Evolutionary conservation across 140 eudicot genomes (phyloP).

Genomic region (Senecio squalidus): DNA sequence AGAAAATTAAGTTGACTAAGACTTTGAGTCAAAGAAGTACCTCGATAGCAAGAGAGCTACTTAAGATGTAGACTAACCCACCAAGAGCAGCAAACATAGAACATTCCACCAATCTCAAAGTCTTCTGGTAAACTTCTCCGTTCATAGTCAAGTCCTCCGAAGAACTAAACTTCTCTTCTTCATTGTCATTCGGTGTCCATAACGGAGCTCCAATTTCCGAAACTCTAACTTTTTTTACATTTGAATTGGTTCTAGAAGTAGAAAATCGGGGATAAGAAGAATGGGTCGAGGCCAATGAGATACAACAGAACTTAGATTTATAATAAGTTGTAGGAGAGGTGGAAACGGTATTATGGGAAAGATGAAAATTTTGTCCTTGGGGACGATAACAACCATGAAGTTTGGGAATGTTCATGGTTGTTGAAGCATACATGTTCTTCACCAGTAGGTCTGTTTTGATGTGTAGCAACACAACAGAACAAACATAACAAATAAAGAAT

Average conservation of each 20-base stretch:
- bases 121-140: constrained; percentile 69
- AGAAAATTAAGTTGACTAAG: background rate
- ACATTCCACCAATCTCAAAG: constrained; percentile 87
- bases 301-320: constrained; percentile 12
- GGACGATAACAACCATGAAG: constrained; percentile 36
- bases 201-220: constrained; percentile 33
- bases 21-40: constrained; percentile 18
- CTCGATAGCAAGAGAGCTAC: constrained; percentile 96
- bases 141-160: constrained; percentile 53
- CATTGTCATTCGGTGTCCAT: constrained; percentile 25
- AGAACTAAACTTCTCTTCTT: constrained; percentile 12
- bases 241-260: constrained; percentile 6
- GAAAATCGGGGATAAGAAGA: constrained; percentile 21
- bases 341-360: constrained; percentile 13
- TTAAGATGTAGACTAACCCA: constrained; percentile 70
- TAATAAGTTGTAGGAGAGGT: constrained; percentile 19
- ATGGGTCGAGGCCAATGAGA: constrained; percentile 8
- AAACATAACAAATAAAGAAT: constrained; percentile 7
- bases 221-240: constrained; percentile 18
- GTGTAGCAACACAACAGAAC: constrained; percentile 5
- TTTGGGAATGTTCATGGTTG: constrained; percentile 41
- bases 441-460: background rate
- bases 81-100: constrained; percentile 96
- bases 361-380: constrained; percentile 13
- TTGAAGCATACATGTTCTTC: constrained; percentile 20